A percentile compares a stretch with the other conserved stretches of the same genome.
These are phyloP conservation scores for Phaeotremella skinneri DNA, from an alignment of 768 basidiomycete species.

Conservation along the genomic window DNA sequence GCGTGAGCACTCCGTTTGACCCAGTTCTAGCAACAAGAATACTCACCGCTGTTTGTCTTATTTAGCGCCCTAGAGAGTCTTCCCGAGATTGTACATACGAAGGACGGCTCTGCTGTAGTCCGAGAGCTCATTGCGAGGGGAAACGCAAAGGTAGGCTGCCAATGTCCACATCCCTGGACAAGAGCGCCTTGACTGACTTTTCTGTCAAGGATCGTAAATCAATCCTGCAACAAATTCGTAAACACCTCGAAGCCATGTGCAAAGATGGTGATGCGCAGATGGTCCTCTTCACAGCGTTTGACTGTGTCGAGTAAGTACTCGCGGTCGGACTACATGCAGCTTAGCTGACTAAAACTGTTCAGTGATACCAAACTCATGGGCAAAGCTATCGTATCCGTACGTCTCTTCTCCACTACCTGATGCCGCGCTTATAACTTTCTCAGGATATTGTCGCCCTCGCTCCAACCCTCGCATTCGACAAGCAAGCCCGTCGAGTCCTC, in stretches of 20 bases:
- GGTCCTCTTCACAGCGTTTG: constrained; percentile 83
- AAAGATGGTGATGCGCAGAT: constrained; percentile 84
- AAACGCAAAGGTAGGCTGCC: constrained; percentile 66
- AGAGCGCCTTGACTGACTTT: neutral
- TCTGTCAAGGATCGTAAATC: constrained; percentile 75
- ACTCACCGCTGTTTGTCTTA: too few species aligned
- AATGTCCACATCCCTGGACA: neutral
- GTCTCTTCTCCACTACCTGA: neutral
- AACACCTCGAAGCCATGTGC: constrained; percentile 84
- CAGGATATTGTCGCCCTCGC: constrained; percentile 63
- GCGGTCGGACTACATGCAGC: neutral
- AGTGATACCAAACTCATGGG: constrained; percentile 87
- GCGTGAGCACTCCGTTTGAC: constrained; percentile 59
- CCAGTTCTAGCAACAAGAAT: too few species aligned
- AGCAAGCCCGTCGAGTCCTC: constrained; percentile 69
- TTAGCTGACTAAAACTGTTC: constrained; percentile 9
- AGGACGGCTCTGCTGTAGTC: constrained; percentile 80
- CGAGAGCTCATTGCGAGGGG: constrained; percentile 81
- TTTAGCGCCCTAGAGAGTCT: constrained; percentile 75
- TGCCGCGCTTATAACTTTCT: neutral
- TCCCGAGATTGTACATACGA: constrained; percentile 91
- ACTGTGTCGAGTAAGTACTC: constrained; percentile 74
- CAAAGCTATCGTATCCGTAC: constrained; percentile 66
- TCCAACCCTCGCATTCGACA: constrained; percentile 60
- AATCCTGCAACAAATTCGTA: constrained; percentile 82